Evolutionary conservation across 2,329 filamentous ascomycete genomes (phyloP), one percentile per base, ranked within the genome.

Genomic region (Arthrocladium fulminans): DNA sequence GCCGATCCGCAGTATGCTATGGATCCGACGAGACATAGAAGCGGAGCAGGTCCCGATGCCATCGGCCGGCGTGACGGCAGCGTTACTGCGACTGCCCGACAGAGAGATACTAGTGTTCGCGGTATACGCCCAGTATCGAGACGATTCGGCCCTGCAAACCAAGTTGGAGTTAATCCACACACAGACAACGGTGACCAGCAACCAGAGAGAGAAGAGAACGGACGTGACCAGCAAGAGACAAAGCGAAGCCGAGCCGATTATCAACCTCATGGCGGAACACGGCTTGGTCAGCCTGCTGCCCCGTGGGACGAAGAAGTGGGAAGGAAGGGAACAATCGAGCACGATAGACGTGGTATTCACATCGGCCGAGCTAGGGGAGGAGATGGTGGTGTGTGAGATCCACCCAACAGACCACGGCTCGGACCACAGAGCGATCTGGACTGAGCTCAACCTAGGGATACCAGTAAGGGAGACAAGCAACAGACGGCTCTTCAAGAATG

Each of bases 231-330:
- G 27, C 13, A 13, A 29, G 13, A 29, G 61, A 47, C 54, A 69
- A 52, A 65, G 65, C n/a, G 61, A 68, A 57, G 65, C 58, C 19
- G 58, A 66, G 41, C 52, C 44, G 43, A 65, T 67, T 37, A 61
- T 68, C 41, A 53, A 66, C 43, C 53, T 68, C 3, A 68, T 68
- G 53, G 61, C 50, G 51, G 56, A 66, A 30, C 59, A 58, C 50
- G 47, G 43, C 35, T 59, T 69, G 2, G 48, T 48, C 19, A 67
- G 63, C 55, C 50, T 68, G 24, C 62, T 68, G 2, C 63, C 58
- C 32, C 44, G 59, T 50, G 63, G 62, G 1, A 67, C 58, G 24
- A 67, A 67, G 51, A 67, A 56, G 52, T 67, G 53, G 63, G 45
- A 64, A 15, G 50, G 56, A 9, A 60, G 50, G 49, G 32, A 53